Percentiles rank a stretch among this genome's conserved stretches.
phyloP scores from a whole-genome alignment of 2,329 filamentous ascomycete species.

The Colletotrichum sp. region DNA sequence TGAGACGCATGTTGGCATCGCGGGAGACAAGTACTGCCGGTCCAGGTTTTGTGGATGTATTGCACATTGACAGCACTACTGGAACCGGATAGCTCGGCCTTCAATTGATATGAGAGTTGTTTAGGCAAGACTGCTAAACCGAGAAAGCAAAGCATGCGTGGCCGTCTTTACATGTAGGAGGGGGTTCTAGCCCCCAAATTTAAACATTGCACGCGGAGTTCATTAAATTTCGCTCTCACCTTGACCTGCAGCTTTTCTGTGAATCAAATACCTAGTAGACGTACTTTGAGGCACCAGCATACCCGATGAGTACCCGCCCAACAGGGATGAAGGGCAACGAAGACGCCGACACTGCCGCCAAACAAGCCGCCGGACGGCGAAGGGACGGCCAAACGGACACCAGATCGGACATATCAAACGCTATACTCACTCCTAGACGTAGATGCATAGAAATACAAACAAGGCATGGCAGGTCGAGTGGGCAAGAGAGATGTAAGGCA shows the following conservation, averaged over 20 bases:
- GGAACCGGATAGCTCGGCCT: not conserved
- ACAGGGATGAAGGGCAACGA: not conserved
- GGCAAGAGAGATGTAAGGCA: not conserved
- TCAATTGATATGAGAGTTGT: not conserved
- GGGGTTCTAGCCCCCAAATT: not conserved
- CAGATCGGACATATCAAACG: not conserved
- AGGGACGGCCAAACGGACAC: not conserved
- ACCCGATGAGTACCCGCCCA: not conserved
- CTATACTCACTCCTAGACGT: not conserved
- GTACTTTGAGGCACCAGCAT: not conserved
- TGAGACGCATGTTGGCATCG: constrained; percentile 26
- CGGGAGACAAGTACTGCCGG: not conserved
- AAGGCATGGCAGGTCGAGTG: not conserved
- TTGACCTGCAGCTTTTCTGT: not conserved
- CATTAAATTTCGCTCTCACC: not conserved
- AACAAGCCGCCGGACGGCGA: not conserved
- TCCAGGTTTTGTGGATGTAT: not conserved
- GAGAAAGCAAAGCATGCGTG: not conserved
- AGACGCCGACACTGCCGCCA: not conserved
- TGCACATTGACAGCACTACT: not conserved
- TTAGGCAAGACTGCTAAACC: not conserved
- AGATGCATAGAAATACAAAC: not conserved
- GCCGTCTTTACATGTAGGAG: not conserved
- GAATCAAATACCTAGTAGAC: not conserved
- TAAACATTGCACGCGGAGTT: not conserved